phyloP scores from a whole-genome alignment of 768 basidiomycete genomes.

The Tulasnella sp. region DNA sequence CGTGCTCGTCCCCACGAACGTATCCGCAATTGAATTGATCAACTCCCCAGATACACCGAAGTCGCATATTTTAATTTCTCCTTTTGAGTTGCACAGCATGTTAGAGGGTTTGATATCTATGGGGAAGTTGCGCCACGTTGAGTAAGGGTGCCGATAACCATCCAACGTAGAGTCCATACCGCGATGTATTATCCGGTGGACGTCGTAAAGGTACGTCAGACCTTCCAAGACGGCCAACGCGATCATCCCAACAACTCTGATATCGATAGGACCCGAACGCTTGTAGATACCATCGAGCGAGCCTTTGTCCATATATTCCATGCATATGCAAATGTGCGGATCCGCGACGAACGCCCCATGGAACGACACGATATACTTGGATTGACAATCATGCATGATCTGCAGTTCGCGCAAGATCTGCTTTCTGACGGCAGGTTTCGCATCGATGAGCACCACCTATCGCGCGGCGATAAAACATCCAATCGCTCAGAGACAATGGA shows the following conservation, averaged over 20 bases:
- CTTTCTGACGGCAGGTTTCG: conserved; percentile 90
- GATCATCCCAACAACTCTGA: conserved; percentile 84
- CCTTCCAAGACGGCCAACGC: conserved; percentile 93
- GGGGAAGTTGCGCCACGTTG: neutral
- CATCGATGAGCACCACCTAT: conserved; percentile 91
- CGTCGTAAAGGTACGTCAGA: conserved; percentile 93
- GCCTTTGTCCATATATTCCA: conserved; percentile 94
- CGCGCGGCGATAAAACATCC: neutral
- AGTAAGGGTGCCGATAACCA: neutral
- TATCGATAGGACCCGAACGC: conserved; percentile 84
- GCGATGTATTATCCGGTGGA: conserved; percentile 94
- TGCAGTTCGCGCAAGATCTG: conserved; percentile 96
- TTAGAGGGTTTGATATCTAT: conserved; percentile 98
- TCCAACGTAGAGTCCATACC: conserved; percentile 43
- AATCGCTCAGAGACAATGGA: neutral
- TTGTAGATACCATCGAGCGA: conserved; percentile 94
- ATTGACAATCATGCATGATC: conserved; percentile 97
- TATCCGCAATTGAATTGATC: conserved; percentile 97
- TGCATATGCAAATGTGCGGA: conserved; percentile 98
- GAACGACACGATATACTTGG: conserved; percentile 89
- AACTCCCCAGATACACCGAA: conserved; percentile 98
- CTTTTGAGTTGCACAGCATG: conserved; percentile 84
- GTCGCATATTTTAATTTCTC: conserved; percentile 98
- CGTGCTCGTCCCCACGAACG: conserved; percentile 96
- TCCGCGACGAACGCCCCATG: conserved; percentile 94